A percentile compares a stretch with the other conserved stretches of the same genome.
phyloP scores from a whole-genome alignment of 2,329 filamentous ascomycete genomes.

The Pseudocercospora eumusae region DNA sequence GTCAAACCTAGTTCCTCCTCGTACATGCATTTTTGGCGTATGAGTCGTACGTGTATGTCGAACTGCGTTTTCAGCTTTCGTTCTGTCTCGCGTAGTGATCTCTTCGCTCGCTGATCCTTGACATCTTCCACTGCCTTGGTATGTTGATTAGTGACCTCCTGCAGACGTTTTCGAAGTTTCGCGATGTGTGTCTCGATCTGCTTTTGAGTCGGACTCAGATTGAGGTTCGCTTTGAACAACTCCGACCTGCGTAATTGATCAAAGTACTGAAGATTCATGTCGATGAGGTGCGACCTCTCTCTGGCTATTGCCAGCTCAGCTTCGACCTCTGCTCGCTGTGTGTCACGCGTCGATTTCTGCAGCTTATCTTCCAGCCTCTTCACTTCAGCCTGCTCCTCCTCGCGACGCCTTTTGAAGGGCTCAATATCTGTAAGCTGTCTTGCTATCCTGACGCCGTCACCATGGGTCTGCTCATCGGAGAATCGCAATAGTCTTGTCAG shows the following conservation, averaged over 20 bases:
- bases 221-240: neutral
- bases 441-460: neutral
- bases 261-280: neutral
- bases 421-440: neutral
- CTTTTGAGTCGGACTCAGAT: neutral
- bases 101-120: neutral
- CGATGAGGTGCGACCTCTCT: neutral
- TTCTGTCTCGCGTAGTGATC: neutral
- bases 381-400: neutral
- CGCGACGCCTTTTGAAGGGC: neutral
- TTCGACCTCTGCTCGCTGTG: neutral
- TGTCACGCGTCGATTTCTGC: neutral
- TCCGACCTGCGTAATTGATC: neutral
- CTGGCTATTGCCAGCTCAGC: neutral
- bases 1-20: neutral
- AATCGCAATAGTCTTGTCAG: constrained; percentile 25
- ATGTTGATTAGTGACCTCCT: neutral
- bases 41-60: neutral
- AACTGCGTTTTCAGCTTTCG: neutral
- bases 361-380: neutral
- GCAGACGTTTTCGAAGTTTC: neutral
- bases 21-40: constrained; percentile 4
- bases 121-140: neutral
- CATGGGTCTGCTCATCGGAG: constrained; percentile 12
- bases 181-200: neutral